Evolutionary conservation across 2,329 filamentous ascomycete species (phyloP).

Genomic region (Aureobasidium mangrovei): DNA sequence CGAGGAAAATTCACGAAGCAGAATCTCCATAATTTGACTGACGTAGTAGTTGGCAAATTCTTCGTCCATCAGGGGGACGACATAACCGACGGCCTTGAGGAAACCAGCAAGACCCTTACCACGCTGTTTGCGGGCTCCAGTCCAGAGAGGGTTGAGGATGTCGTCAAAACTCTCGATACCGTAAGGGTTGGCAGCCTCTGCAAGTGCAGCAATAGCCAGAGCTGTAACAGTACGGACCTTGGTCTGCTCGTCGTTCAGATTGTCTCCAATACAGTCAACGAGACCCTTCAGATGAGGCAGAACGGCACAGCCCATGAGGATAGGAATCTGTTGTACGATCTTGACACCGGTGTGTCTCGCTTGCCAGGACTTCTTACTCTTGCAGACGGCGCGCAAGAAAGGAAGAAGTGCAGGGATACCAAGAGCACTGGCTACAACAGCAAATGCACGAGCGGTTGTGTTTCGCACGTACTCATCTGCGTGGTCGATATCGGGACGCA

Average conservation of each 20-base stretch:
- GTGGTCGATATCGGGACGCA: constrained; percentile 97
- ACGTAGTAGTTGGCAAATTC: constrained; percentile 99
- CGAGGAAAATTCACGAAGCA: constrained; percentile 89
- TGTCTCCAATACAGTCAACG: constrained; percentile 92
- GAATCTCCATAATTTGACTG: constrained; percentile 96
- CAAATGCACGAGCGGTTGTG: constrained; percentile 92
- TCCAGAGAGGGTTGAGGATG: constrained; percentile 95
- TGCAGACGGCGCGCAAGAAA: constrained; percentile 89
- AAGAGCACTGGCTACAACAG: constrained; percentile 90
- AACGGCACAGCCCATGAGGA: constrained; percentile 96
- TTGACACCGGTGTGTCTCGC: constrained; percentile 96
- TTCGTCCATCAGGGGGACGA: constrained; percentile 98
- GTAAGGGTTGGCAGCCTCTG: constrained; percentile 93
- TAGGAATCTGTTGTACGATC: constrained; percentile 97
- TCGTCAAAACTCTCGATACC: constrained; percentile 99
- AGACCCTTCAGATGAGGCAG: constrained; percentile 90
- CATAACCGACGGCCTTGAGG: constrained; percentile 93
- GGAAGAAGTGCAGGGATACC: constrained; percentile 92
- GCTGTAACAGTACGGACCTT: constrained; percentile 96
- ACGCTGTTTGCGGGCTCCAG: constrained; percentile 87
- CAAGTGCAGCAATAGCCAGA: constrained; percentile 86
- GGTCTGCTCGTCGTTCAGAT: constrained; percentile 93
- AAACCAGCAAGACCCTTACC: constrained; percentile 94
- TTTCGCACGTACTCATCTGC: constrained; percentile 98
- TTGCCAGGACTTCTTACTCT: constrained; percentile 99